Evolutionary conservation across 306 rosid genomes (phyloP).

Genomic region (Prunus campanulata): DNA sequence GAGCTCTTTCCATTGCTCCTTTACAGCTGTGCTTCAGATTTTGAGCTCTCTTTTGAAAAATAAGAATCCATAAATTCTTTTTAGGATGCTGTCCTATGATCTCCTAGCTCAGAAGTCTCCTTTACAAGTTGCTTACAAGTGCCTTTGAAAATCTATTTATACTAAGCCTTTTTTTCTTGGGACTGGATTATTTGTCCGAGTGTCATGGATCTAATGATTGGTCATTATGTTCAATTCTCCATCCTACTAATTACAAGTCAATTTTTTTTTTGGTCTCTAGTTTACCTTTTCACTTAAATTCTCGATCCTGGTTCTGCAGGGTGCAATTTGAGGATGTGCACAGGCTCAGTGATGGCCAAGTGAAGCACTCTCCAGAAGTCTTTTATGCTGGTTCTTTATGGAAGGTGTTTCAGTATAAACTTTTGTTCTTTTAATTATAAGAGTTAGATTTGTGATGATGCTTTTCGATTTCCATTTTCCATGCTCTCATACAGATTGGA

Average conservation of each 20-base stretch:
- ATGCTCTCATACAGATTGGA: conserved; percentile 24
- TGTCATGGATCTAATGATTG: neutral
- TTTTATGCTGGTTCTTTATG: conserved; percentile 97
- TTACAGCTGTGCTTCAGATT: neutral
- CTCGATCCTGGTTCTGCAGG: conserved; percentile 44
- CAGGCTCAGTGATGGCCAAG: conserved; percentile 97
- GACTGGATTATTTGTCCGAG: neutral
- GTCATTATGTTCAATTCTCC: neutral
- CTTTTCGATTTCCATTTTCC: neutral
- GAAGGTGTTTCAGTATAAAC: conserved; percentile 63
- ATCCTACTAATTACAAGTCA: neutral
- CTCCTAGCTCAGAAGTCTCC: neutral
- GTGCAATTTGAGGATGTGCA: conserved; percentile 97
- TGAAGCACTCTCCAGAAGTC: conserved; percentile 90
- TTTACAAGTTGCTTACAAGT: neutral
- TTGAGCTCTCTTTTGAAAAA: neutral
- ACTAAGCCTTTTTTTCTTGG: neutral
- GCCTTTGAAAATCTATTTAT: neutral
- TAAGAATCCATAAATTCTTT: neutral
- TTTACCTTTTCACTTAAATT: conserved; percentile 1
- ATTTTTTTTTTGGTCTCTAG: neutral
- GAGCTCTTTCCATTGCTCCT: conserved; percentile 25
- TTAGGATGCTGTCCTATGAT: neutral
- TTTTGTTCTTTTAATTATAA: conserved; percentile 12
- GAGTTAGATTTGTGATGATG: conserved; percentile 5